Evolutionary conservation across 148 eudicot species (phyloP).

Genomic region (Tetragonia tetragonoides): DNA sequence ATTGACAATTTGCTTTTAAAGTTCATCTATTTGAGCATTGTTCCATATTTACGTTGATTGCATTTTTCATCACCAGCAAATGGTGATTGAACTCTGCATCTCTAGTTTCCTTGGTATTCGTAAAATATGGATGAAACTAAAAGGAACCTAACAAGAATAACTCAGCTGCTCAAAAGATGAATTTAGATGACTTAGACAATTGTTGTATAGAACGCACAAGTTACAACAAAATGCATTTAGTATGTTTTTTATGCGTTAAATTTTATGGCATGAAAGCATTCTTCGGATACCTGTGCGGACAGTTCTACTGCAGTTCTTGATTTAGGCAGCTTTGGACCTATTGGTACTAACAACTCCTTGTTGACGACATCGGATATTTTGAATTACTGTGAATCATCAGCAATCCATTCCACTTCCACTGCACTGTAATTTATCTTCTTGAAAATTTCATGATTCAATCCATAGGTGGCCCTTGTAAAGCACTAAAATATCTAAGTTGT

Average conservation of each 20-base stretch:
- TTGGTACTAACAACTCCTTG: background rate
- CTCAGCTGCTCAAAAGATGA: background rate
- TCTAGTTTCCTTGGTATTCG: background rate
- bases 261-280: no score
- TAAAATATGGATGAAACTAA: background rate
- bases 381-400: background rate
- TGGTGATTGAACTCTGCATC: background rate
- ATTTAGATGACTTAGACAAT: background rate
- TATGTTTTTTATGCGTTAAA: background rate
- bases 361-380: background rate
- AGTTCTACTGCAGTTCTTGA: background rate
- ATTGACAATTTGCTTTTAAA: slow-evolving; percentile 13
- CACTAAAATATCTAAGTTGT: no score
- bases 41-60: background rate
- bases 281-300: background rate
- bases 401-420: background rate
- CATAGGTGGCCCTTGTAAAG: no score
- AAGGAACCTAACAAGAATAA: background rate
- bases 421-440: background rate
- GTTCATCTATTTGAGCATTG: background rate
- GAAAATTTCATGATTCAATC: no score
- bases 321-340: background rate
- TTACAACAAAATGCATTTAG: background rate
- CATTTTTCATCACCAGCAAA: background rate
- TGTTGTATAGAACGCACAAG: background rate